Conservation (phyloP, 2,329 filamentous ascomycete genomes). For the Aureobasidium melanogenum region DNA sequence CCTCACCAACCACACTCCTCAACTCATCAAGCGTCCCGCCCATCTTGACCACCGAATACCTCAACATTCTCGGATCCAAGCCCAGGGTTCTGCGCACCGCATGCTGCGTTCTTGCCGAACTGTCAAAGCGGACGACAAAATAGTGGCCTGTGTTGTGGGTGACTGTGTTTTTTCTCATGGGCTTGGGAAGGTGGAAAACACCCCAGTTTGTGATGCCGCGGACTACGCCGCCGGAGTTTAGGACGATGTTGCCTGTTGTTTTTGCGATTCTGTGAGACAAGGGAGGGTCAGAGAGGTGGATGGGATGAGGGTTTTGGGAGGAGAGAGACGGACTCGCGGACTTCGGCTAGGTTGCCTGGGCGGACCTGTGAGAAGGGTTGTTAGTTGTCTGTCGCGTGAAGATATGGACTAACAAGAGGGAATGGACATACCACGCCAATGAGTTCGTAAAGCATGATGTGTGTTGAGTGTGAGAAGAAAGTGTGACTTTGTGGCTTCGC, state of each 20-base stretch:
- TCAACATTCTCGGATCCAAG: conserved; percentile 84
- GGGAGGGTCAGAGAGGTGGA: conserved; percentile 7
- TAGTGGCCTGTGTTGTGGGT: conserved; percentile 83
- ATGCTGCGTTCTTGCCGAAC: conserved; percentile 62
- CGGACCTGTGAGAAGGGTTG: conserved; percentile 58
- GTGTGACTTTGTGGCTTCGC: neutral
- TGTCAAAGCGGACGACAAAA: conserved; percentile 96
- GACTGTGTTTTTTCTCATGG: conserved; percentile 70
- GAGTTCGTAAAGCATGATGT: conserved; percentile 85
- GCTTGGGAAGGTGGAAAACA: conserved; percentile 74
- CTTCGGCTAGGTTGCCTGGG: conserved; percentile 77
- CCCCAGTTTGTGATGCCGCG: conserved; percentile 95
- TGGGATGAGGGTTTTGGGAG: conserved; percentile 14
- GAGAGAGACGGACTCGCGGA: conserved; percentile 73
- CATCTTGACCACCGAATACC: conserved; percentile 78
- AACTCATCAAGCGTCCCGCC: conserved; percentile 58
- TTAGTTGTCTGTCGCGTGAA: conserved; percentile 17
- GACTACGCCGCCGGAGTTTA: conserved; percentile 77
- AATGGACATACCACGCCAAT: conserved; percentile 73
- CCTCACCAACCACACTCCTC: conserved; percentile 47
- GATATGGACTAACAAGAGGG: neutral
- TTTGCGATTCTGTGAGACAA: conserved; percentile 63
- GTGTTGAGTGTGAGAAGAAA: neutral
- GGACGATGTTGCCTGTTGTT: conserved; percentile 72
- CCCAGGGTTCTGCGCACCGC: conserved; percentile 65